Percentiles rank a stretch among this genome's conserved stretches.
phyloP scores from a whole-genome alignment of 108 stramenopile species.

The Skeletonema grethae region DNA sequence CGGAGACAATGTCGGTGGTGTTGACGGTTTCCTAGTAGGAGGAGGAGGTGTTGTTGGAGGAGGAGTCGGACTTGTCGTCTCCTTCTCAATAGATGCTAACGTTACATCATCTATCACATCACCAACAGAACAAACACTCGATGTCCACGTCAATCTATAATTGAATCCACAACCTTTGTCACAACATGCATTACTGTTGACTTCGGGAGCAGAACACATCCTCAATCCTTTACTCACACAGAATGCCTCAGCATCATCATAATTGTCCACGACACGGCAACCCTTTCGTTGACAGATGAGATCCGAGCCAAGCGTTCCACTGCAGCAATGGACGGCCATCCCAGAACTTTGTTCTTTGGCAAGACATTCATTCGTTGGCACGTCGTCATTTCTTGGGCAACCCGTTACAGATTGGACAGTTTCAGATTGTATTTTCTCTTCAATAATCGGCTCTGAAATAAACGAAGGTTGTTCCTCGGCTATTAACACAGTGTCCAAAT shows the following conservation, averaged over 20 bases:
- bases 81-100: neutral
- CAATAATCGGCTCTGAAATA: neutral
- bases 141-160: neutral
- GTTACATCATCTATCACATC: neutral
- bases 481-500: neutral
- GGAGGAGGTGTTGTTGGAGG: neutral
- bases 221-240: neutral
- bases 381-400: neutral
- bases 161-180: neutral
- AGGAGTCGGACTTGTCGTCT: neutral
- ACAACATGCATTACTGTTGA: neutral
- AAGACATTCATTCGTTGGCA: neutral
- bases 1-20: neutral
- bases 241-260: neutral
- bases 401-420: neutral
- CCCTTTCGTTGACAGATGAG: neutral
- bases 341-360: neutral
- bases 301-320: neutral
- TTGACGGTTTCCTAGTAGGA: neutral
- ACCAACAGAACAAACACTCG: neutral
- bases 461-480: neutral
- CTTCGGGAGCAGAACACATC: neutral
- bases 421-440: too few species aligned
- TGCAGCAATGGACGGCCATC: neutral
- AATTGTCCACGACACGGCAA: neutral